These are phyloP conservation scores for Ballota nigra DNA, from an alignment of 257 asterid species.

Conservation along the genomic window DNA sequence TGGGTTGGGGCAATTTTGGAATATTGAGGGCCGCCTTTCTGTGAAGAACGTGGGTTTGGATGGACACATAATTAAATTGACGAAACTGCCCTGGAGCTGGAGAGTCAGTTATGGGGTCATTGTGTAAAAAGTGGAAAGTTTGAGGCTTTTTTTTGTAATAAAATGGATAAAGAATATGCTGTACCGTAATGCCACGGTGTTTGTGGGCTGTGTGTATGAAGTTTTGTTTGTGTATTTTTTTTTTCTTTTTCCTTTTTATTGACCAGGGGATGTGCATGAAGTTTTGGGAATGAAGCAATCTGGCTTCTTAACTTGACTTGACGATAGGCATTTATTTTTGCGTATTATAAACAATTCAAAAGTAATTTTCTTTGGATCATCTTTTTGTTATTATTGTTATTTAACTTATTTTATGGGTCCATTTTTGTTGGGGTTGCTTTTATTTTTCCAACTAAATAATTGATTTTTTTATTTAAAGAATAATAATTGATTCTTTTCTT, in stretches of 20 bases:
- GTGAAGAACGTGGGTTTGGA: conserved; percentile 48
- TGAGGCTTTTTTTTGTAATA: conserved; percentile 26
- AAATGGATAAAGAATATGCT: conserved; percentile 18
- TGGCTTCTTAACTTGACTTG: conserved; percentile 22
- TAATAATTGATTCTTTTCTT: background rate
- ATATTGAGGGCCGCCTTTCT: conserved; percentile 50
- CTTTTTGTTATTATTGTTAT: background rate
- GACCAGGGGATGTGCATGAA: too few relatives aligned
- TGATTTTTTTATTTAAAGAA: background rate
- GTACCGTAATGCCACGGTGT: conserved; percentile 61
- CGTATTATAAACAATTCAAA: background rate
- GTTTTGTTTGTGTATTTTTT: too few relatives aligned
- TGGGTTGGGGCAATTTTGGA: conserved; percentile 38
- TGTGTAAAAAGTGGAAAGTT: background rate
- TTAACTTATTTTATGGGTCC: background rate
- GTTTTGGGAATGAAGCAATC: conserved; percentile 43
- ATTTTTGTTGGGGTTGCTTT: background rate
- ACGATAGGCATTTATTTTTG: conserved; percentile 22
- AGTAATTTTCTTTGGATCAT: background rate
- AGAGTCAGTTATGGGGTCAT: background rate
- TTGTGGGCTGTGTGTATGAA: conserved; percentile 33
- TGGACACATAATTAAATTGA: conserved; percentile 18
- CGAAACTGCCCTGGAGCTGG: conserved; percentile 37
- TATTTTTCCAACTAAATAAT: background rate
- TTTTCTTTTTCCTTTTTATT: too few relatives aligned